Evolutionary conservation across 169 alveolate species (phyloP), one percentile per base, ranked within the genome.

Genomic region (Plasmodium berghei): DNA sequence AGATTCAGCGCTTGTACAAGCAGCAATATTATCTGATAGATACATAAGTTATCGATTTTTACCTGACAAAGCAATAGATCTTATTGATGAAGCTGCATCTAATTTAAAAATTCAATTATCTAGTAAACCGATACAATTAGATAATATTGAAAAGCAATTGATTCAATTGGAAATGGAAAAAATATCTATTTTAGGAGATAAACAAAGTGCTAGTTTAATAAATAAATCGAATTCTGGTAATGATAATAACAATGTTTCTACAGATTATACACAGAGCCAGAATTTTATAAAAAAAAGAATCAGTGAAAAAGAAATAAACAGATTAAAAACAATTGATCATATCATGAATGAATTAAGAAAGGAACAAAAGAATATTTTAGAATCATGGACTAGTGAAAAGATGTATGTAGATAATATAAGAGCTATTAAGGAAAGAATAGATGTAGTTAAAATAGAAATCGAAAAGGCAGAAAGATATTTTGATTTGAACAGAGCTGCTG

Each of bases 71-170:
- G 97, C 97, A 45, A 92, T 95, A 12, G 97, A 95, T 58, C 91
- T 95, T 8, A 93, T 95, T 58, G 97, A 95, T 72, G 98, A 96
- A 49, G 98, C 98, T 12, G 97, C 97, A 5, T 96, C 98, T 9
- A 93, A 94, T 28, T 87, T 94, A 22, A 93, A 96, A 56, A 95
- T 96, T 22, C 97, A 95, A 49, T 54, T 94, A 55, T 91, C 96
- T 49, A 92, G 97, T 88, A 93, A 94, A 73, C 98, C 98, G 1
- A 94, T 95, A 59, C 95, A 93, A 49, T 64, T 96, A 34, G 98
- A 96, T 45, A 93, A 89, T 18, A 92, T 96, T 20, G 97, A 96
- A 48, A 90, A 96, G 10, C 95, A 91, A 62, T 73, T 93, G 28
- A 61, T 94, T 48, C 98, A 96, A 55, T 93, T 95, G 5, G 97